phyloP scores from a whole-genome alignment of 2,329 filamentous ascomycete genomes.

The Aspergillus fumigatus region DNA sequence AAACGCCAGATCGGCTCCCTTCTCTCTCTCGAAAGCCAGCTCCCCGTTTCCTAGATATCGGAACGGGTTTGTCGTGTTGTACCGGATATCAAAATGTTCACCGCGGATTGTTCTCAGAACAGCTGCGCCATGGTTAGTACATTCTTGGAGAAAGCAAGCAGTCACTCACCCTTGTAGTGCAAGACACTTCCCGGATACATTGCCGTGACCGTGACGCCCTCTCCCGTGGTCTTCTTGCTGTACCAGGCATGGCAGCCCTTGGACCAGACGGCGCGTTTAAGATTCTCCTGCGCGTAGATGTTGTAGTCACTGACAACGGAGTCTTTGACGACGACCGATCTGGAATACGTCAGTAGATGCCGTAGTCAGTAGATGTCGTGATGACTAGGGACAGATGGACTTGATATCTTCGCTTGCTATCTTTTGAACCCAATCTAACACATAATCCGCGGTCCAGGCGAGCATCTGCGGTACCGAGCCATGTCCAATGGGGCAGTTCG shows the following conservation, averaged over 20 bases:
- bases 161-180: conserved; percentile 17
- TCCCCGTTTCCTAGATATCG: conserved; percentile 12
- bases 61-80: conserved; percentile 11
- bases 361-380: too few species aligned
- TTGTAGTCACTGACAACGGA: conserved; percentile 18
- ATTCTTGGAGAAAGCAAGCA: background rate
- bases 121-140: background rate
- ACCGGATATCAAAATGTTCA: conserved; percentile 15
- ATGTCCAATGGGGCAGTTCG: conserved; percentile 19
- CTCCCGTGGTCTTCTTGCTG: conserved; percentile 10
- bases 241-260: conserved; percentile 26
- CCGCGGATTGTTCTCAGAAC: conserved; percentile 11
- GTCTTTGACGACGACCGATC: conserved; percentile 14
- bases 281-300: conserved; percentile 15
- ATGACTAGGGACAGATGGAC: background rate
- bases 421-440: conserved; percentile 25
- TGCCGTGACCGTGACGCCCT: conserved; percentile 14
- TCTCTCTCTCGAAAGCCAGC: conserved; percentile 7
- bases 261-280: conserved; percentile 23
- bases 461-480: conserved; percentile 16
- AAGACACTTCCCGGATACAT: conserved; percentile 23
- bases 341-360: background rate
- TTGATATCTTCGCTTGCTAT: conserved; percentile 18
- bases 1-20: conserved; percentile 8
- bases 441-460: conserved; percentile 19